Conservation (phyloP, 495 filamentous ascomycete genomes). For the Penicillium subrubescens region DNA sequence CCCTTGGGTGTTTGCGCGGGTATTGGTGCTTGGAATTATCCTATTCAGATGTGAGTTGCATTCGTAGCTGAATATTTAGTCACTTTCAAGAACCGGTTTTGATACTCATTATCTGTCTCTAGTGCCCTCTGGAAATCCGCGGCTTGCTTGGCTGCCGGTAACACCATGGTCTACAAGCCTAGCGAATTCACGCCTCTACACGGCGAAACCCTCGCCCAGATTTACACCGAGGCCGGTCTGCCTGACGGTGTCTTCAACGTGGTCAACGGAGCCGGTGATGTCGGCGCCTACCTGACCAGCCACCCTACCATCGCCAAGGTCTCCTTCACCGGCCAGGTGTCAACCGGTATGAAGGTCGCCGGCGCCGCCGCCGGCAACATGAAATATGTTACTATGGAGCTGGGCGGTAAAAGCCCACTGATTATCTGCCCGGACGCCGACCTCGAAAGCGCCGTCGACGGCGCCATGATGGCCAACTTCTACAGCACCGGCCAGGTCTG, state of each 20-base stretch:
- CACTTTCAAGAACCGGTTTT: background rate
- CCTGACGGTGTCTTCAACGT: slow-evolving; percentile 83
- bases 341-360: slow-evolving; percentile 75
- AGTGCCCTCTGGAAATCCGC: slow-evolving; percentile 83
- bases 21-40: slow-evolving; percentile 86
- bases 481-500: slow-evolving; percentile 82
- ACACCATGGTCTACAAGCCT: slow-evolving; percentile 86
- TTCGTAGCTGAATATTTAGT: background rate
- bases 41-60: slow-evolving; percentile 69
- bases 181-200: slow-evolving; percentile 80
- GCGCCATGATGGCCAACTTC: slow-evolving; percentile 88
- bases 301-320: slow-evolving; percentile 76
- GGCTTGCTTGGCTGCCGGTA: slow-evolving; percentile 79
- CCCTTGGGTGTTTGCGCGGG: slow-evolving; percentile 76
- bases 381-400: slow-evolving; percentile 86
- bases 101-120: background rate
- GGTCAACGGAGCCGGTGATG: slow-evolving; percentile 70
- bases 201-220: slow-evolving; percentile 65
- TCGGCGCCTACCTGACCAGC: slow-evolving; percentile 67
- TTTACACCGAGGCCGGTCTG: slow-evolving; percentile 72
- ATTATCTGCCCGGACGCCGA: slow-evolving; percentile 72
- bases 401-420: slow-evolving; percentile 78
- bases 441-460: slow-evolving; percentile 72
- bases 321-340: slow-evolving; percentile 80
- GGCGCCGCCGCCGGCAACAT: slow-evolving; percentile 68